Base-by-base conservation (phyloP, 2,329 filamentous ascomycete genomes). In the Macrophomina phaseolina region DNA sequence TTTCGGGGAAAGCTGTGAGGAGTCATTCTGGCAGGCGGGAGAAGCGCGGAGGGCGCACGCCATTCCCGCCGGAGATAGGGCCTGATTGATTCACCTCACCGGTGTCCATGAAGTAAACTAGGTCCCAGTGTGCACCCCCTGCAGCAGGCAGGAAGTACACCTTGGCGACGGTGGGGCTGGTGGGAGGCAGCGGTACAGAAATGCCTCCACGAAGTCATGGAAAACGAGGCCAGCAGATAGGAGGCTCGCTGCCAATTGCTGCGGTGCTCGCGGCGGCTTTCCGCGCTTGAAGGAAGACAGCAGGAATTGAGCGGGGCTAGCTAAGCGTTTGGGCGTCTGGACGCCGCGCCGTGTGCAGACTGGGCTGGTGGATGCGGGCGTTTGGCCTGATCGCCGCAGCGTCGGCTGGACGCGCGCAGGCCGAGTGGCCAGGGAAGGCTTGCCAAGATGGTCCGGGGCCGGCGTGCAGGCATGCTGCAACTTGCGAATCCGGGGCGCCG, bases 401-500 rank as follows among this genome's bases (percentile, higher is more conserved):
- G 42, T 48, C 58, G 58, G 58, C 32, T 12, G 11, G n/a, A 40
- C 12, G 34, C 1, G 9, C 14, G 32, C 51, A 38, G 32, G 51
- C 51, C 38, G 55, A 45, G 0, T 28, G 56, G 12, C 53, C 53
- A 58, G 53, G 23, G 28, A 16, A 23, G 30, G 30, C 28, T 16
- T n/a, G 18, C 40, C 36, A 30, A 8, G 7, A 38, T 23, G 36
- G 36, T 3, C 36, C 58, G 42, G 45, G 32, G 58, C 49, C 58
- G 58, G 58, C 38, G 9, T 58, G 45, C 45, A 46, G 45, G 53
- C 53, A 30, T 58, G 11, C 4, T 30, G 34, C 7, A 40, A 18
- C 5, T 9, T 16, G 55, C 55, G 40, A 46, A 60, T 60, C 55
- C 55, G 55, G 55, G 55, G 55, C 38, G 55, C 55, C 8, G 30